A percentile compares a stretch with the other conserved stretches of the same genome.
Evolutionary conservation across 257 asterid species (phyloP).

Genomic region (Solanum ahanhuiri): DNA sequence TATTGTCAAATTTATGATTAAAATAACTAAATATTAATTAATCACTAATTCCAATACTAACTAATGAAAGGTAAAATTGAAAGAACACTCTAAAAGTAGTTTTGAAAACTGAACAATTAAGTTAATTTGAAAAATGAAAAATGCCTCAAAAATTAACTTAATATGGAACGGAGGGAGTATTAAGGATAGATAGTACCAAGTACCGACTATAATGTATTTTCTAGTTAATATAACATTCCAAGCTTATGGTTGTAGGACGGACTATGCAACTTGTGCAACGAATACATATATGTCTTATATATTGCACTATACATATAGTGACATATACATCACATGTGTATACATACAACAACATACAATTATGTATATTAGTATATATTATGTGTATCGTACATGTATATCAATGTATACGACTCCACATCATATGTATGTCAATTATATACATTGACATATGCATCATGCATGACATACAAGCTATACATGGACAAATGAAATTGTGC

Average conservation of each 20-base stretch:
- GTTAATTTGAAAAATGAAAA: too few relatives aligned
- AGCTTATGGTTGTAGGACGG: background rate
- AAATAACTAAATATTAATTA: too few relatives aligned
- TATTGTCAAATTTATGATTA: too few relatives aligned
- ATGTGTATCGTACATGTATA: background rate
- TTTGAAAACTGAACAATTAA: too few relatives aligned
- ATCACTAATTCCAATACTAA: too few relatives aligned
- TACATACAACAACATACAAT: background rate
- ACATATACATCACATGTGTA: background rate
- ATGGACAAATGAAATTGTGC: background rate
- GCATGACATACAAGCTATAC: background rate
- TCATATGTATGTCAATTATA: background rate
- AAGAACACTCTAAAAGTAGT: too few relatives aligned
- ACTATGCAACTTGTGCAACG: too few relatives aligned
- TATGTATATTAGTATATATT: background rate
- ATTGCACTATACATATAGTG: background rate
- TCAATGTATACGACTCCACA: background rate
- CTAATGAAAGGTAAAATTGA: too few relatives aligned
- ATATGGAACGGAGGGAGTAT: too few relatives aligned
- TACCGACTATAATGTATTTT: too few relatives aligned
- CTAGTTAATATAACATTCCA: background rate
- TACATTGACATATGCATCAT: background rate
- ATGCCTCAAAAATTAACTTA: too few relatives aligned
- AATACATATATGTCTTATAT: background rate
- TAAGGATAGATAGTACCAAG: too few relatives aligned